phyloP scores from a whole-genome alignment of 306 rosid species.

The Prunus kanzakura region DNA sequence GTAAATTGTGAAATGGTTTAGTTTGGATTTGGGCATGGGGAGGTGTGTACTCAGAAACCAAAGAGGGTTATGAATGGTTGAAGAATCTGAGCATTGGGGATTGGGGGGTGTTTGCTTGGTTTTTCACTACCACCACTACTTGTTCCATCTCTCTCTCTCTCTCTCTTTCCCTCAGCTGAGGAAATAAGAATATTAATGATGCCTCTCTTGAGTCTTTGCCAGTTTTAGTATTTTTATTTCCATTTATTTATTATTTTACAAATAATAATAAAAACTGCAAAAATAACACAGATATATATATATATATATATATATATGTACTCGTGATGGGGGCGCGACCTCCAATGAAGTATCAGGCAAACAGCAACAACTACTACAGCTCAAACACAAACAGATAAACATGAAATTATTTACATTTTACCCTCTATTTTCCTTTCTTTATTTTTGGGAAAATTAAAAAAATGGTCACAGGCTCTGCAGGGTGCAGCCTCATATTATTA shows the following conservation, averaged over 20 bases:
- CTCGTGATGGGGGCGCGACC: slow-evolving; percentile 53
- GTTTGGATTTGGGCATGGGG: neutral
- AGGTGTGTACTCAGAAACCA: slow-evolving; percentile 9
- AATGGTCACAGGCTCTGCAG: neutral
- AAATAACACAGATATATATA: neutral
- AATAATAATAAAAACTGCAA: too few relatives aligned
- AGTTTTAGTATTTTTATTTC: neutral
- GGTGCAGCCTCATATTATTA: neutral
- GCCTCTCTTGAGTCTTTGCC: neutral
- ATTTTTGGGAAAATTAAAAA: neutral
- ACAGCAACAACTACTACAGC: slow-evolving; percentile 18
- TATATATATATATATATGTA: neutral
- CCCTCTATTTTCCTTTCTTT: neutral
- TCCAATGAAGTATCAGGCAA: slow-evolving; percentile 32
- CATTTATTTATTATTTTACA: neutral
- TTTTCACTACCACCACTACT: slow-evolving; percentile 25
- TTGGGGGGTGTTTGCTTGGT: slow-evolving; percentile 6
- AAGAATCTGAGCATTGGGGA: slow-evolving; percentile 40
- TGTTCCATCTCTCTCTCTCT: neutral
- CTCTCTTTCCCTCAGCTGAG: neutral
- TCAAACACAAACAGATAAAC: slow-evolving; percentile 37
- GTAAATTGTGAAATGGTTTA: neutral
- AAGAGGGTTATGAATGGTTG: slow-evolving; percentile 10
- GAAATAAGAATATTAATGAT: slow-evolving; percentile 8
- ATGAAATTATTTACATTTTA: slow-evolving; percentile 22